phyloP scores from a whole-genome alignment of 2,329 filamentous ascomycete species.

The Monosporascus sp. region DNA sequence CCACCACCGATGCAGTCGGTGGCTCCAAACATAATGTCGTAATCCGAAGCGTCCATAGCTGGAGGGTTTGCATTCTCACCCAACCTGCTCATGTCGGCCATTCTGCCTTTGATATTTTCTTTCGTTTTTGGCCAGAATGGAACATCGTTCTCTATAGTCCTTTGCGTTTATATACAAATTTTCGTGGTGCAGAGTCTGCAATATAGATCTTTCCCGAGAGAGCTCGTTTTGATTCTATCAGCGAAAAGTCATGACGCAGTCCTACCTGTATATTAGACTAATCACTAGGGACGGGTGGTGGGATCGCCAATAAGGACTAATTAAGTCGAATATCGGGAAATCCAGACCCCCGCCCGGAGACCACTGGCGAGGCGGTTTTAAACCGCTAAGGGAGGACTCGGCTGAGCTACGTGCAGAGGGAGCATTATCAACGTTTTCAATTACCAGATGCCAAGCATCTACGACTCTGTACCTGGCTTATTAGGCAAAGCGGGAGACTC shows the following conservation, averaged over 20 bases:
- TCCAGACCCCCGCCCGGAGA: too few species aligned
- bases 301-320: too few species aligned
- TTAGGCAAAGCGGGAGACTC: not conserved
- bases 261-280: too few species aligned
- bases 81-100: conserved; percentile 17
- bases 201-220: too few species aligned
- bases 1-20: conserved; percentile 19
- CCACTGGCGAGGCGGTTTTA: too few species aligned
- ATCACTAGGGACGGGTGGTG: too few species aligned
- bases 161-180: too few species aligned
- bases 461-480: not conserved
- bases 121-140: conserved; percentile 17
- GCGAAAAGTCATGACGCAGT: too few species aligned
- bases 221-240: too few species aligned
- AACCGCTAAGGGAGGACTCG: too few species aligned
- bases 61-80: conserved; percentile 14
- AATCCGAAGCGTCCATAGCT: conserved; percentile 10
- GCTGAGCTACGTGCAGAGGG: not conserved
- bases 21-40: conserved; percentile 12
- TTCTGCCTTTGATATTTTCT: conserved; percentile 11
- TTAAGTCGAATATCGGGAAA: too few species aligned
- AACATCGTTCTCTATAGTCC: conserved; percentile 13
- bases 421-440: not conserved
- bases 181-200: too few species aligned
- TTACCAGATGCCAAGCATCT: not conserved